These are phyloP conservation scores for Gracilaria caudata DNA, from an alignment of 23 red algal species.

Conservation along the genomic window DNA sequence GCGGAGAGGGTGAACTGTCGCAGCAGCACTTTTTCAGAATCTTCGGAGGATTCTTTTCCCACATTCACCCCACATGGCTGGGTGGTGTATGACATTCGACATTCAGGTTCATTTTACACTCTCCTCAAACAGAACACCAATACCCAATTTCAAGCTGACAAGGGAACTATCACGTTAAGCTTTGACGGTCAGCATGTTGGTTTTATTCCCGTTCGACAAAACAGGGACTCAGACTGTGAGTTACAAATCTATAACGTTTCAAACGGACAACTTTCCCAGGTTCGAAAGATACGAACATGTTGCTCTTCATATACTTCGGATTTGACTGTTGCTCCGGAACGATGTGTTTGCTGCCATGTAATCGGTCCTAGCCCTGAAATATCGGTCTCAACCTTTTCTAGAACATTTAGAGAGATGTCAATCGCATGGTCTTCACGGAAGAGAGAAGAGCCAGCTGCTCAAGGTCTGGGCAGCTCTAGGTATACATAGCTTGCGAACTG, in stretches of 20 bases:
- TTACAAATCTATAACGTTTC: slow-evolving; percentile 12
- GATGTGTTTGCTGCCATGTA: background rate
- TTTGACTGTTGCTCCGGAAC: background rate
- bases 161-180: background rate
- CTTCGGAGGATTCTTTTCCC: background rate
- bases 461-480: no score
- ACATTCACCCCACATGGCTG: slow-evolving; percentile 1
- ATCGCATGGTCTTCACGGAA: background rate
- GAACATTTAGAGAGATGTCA: background rate
- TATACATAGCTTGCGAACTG: no score
- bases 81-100: slow-evolving; percentile 13
- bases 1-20: background rate
- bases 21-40: background rate
- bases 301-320: background rate
- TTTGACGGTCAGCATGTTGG: slow-evolving; percentile 13
- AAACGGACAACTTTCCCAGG: background rate
- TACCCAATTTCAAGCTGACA: background rate
- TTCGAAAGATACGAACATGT: background rate
- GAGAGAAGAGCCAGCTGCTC: no score
- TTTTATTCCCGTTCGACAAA: background rate
- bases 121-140: background rate
- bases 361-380: background rate
- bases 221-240: background rate
- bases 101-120: background rate
- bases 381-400: background rate